phyloP scores from a whole-genome alignment of 768 basidiomycete genomes.

The Leccinum barrowsii region DNA sequence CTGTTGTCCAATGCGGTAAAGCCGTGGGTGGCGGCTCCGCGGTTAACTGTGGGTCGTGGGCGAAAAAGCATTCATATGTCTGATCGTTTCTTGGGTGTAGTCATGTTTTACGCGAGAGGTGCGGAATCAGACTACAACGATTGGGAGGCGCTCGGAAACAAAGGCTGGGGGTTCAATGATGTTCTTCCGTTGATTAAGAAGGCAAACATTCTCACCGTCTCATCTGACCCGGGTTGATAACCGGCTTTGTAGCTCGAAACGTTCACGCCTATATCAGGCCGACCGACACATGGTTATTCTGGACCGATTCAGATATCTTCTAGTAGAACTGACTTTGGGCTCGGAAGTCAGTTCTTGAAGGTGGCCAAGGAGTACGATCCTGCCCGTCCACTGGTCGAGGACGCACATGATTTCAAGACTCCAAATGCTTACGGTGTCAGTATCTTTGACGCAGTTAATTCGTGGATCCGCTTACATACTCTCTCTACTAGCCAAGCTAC shows the following conservation, averaged over 20 bases:
- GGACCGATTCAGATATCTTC: slow-evolving; percentile 25
- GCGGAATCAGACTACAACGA: slow-evolving; percentile 63
- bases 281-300: slow-evolving; percentile 34
- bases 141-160: slow-evolving; percentile 49
- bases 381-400: slow-evolving; percentile 39
- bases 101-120: slow-evolving; percentile 54
- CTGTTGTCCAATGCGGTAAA: slow-evolving; percentile 44
- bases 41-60: slow-evolving; percentile 47
- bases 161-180: slow-evolving; percentile 57
- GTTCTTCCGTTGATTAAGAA: slow-evolving; percentile 58
- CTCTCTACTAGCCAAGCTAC: slow-evolving; percentile 8
- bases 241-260: slow-evolving; percentile 45
- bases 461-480: background rate
- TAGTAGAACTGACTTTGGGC: background rate
- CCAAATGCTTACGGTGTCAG: slow-evolving; percentile 19
- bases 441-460: slow-evolving; percentile 1
- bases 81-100: slow-evolving; percentile 10
- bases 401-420: slow-evolving; percentile 42
- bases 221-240: slow-evolving; percentile 25
- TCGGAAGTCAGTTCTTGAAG: slow-evolving; percentile 43
- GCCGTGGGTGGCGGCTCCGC: slow-evolving; percentile 61
- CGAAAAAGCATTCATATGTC: background rate
- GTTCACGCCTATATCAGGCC: slow-evolving; percentile 30
- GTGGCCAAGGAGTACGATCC: slow-evolving; percentile 46
- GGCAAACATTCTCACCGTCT: slow-evolving; percentile 27